Conservation (phyloP, 2,329 filamentous ascomycete genomes). For the Didymella arachidicola region DNA sequence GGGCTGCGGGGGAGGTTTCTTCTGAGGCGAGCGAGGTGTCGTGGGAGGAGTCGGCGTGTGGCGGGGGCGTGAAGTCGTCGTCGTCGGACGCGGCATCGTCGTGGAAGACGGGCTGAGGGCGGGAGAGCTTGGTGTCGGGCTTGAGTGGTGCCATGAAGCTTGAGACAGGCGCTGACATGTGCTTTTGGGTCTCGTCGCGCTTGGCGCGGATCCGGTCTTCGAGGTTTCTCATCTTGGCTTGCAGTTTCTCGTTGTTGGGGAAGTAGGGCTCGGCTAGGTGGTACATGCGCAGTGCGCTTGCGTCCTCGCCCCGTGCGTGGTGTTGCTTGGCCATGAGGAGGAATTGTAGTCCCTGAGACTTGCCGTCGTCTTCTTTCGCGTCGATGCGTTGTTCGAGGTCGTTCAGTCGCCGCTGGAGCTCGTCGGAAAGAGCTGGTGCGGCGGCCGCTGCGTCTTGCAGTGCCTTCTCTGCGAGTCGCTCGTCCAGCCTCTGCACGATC, state of each 20-base stretch:
- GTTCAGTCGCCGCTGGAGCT: constrained; percentile 81
- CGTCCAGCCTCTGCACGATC: constrained; percentile 89
- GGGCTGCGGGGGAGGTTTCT: constrained; percentile 49
- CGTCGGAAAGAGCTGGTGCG: constrained; percentile 68
- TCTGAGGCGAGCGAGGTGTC: constrained; percentile 51
- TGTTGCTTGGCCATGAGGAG: constrained; percentile 92
- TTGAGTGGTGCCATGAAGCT: constrained; percentile 50
- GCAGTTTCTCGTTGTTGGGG: constrained; percentile 80
- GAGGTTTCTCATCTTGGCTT: constrained; percentile 62
- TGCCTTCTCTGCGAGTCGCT: constrained; percentile 81
- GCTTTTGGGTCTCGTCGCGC: constrained; percentile 41
- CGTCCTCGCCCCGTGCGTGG: constrained; percentile 81
- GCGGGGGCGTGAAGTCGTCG: constrained; percentile 53
- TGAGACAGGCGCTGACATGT: constrained; percentile 26
- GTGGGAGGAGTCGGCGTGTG: constrained; percentile 46
- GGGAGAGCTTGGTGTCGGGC: constrained; percentile 30
- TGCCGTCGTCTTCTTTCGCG: constrained; percentile 70
- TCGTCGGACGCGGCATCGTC: constrained; percentile 45
- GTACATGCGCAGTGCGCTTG: constrained; percentile 82
- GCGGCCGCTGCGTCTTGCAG: constrained; percentile 62
- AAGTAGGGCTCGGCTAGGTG: constrained; percentile 85
- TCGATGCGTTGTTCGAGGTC: constrained; percentile 87
- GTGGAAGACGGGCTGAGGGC: constrained; percentile 16
- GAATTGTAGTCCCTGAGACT: constrained; percentile 83
- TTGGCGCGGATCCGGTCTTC: constrained; percentile 59